Percentiles rank a stretch among this genome's conserved stretches.
Evolutionary conservation across 805 yeast genomes (phyloP).

Genomic region (Metschnikowia amazonensis): DNA sequence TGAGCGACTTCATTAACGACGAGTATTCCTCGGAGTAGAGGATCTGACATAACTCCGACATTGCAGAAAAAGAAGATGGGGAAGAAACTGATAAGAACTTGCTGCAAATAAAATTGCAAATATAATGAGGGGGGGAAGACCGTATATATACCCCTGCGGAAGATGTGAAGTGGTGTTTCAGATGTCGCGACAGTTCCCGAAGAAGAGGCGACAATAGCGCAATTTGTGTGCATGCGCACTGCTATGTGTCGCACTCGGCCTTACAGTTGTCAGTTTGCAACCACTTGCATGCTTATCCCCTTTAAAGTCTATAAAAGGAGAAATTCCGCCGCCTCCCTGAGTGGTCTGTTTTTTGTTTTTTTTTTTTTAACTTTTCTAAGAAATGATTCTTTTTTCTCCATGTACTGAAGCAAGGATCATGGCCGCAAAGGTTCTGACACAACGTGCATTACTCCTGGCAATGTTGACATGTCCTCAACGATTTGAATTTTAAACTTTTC

Average conservation of each 20-base stretch:
- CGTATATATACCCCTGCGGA: neutral
- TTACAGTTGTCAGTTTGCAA: slow-evolving; percentile 1
- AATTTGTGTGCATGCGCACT: slow-evolving; percentile 7
- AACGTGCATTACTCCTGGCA: no score
- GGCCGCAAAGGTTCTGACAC: neutral
- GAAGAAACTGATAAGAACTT: neutral
- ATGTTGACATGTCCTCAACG: no score
- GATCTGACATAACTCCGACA: slow-evolving; percentile 51
- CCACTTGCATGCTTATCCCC: neutral
- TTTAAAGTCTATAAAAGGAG: neutral
- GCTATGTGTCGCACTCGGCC: neutral
- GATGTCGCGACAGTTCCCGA: slow-evolving; percentile 2
- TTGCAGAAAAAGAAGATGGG: neutral
- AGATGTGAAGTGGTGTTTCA: slow-evolving; percentile 1
- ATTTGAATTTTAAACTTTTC: no score
- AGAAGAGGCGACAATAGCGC: slow-evolving; percentile 1
- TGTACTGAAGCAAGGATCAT: neutral
- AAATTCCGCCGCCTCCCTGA: neutral
- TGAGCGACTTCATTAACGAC: slow-evolving; percentile 53
- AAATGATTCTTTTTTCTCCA: no score
- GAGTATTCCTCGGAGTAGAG: slow-evolving; percentile 71
- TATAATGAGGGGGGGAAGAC: neutral
- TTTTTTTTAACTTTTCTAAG: no score
- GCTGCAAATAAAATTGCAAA: neutral
- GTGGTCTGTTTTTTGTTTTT: no score